Percentiles rank a stretch among this genome's conserved stretches.
phyloP scores from a whole-genome alignment of 164 flowering plant species.

The Brasenia schreberi region DNA sequence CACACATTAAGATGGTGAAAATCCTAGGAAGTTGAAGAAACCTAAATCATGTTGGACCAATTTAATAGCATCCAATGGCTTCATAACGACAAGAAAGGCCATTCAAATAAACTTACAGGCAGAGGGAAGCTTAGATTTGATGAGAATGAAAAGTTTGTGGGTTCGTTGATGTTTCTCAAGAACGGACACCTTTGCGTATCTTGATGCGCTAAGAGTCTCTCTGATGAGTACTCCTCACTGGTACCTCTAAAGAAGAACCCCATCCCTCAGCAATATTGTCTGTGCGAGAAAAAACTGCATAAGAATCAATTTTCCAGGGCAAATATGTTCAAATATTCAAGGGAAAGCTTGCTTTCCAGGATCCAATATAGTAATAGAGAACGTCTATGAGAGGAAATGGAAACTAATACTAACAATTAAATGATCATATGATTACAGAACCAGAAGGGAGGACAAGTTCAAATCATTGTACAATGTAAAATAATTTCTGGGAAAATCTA shows the following conservation, averaged over 20 bases:
- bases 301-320: background rate
- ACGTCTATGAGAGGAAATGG: background rate
- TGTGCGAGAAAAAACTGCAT: background rate
- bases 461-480: no score
- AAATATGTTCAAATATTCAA: background rate
- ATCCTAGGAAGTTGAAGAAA: background rate
- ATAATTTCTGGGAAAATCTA: no score
- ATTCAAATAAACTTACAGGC: slow-evolving; percentile 26
- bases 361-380: background rate
- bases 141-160: slow-evolving; percentile 61
- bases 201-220: slow-evolving; percentile 22
- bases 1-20: background rate
- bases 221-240: slow-evolving; percentile 12
- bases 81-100: no score
- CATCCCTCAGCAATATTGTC: slow-evolving; percentile 10
- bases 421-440: no score
- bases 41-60: background rate
- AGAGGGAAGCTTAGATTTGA: slow-evolving; percentile 19
- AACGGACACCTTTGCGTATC: slow-evolving; percentile 63
- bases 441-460: no score
- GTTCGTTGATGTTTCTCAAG: slow-evolving; percentile 58
- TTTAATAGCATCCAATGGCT: background rate
- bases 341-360: background rate
- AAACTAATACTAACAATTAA: background rate
- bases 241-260: slow-evolving; percentile 15